A percentile compares a stretch with the other conserved stretches of the same genome.
These are phyloP conservation scores for Pyricularia pennisetigena DNA, from an alignment of 2,329 filamentous ascomycete genomes.

Conservation along the genomic window DNA sequence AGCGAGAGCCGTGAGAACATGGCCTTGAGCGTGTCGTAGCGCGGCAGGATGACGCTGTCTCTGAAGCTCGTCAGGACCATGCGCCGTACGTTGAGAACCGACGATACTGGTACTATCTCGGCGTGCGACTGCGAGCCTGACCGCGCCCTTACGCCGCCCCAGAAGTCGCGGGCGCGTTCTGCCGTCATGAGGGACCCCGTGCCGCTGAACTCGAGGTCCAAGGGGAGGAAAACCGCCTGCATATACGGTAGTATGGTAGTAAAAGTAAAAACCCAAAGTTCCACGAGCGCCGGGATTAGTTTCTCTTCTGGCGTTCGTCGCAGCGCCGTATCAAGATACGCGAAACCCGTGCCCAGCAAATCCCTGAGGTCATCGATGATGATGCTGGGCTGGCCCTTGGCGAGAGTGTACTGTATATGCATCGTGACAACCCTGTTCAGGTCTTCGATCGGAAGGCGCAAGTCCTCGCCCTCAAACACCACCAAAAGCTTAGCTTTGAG, in stretches of 20 bases:
- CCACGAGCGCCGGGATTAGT: slow-evolving; percentile 81
- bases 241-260: slow-evolving; percentile 86
- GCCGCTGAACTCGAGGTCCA: slow-evolving; percentile 90
- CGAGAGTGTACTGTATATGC: slow-evolving; percentile 69
- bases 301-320: slow-evolving; percentile 72
- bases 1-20: slow-evolving; percentile 86
- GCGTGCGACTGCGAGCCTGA: slow-evolving; percentile 18
- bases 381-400: slow-evolving; percentile 58
- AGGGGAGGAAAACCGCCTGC: slow-evolving; percentile 85
- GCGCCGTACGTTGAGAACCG: slow-evolving; percentile 72
- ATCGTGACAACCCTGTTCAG: slow-evolving; percentile 72
- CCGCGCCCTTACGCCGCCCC: slow-evolving; percentile 56
- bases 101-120: slow-evolving; percentile 36
- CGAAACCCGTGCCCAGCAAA: slow-evolving; percentile 71
- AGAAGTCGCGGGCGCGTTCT: slow-evolving; percentile 81
- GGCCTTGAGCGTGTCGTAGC: slow-evolving; percentile 79
- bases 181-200: slow-evolving; percentile 67
- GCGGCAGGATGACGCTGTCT: slow-evolving; percentile 77
- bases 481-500: slow-evolving; percentile 66
- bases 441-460: slow-evolving; percentile 72
- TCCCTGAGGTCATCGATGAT: slow-evolving; percentile 71
- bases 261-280: slow-evolving; percentile 91
- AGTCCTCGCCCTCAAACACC: slow-evolving; percentile 73
- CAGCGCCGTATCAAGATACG: slow-evolving; percentile 74
- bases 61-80: slow-evolving; percentile 83